Evolutionary conservation across 495 filamentous ascomycete species (phyloP).

Genomic region (Usnea hakonensis): DNA sequence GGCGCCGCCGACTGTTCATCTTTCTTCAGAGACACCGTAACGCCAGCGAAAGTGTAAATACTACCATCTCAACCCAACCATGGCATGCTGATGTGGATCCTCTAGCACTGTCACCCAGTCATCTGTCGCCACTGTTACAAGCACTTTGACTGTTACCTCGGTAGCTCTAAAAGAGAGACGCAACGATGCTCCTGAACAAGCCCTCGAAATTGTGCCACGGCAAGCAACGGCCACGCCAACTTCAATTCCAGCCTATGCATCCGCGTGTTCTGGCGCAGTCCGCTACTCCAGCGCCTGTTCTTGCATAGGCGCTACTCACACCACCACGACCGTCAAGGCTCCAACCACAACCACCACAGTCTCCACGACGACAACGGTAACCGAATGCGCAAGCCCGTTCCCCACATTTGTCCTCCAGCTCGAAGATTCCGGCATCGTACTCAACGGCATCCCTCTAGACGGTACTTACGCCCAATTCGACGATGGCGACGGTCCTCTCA

Average conservation of each 20-base stretch:
- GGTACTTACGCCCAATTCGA: background rate
- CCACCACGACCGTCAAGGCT: slow-evolving; percentile 8
- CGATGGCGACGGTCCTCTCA: background rate
- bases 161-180: background rate
- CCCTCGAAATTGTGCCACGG: background rate
- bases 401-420: background rate
- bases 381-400: background rate
- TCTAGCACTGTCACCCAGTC: background rate
- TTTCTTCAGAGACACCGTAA: background rate
- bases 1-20: background rate
- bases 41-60: background rate
- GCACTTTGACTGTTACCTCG: background rate
- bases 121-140: background rate
- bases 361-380: background rate
- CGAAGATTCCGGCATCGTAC: background rate
- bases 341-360: background rate
- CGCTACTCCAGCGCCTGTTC: slow-evolving; percentile 23
- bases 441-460: background rate
- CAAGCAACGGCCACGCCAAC: background rate
- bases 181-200: background rate
- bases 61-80: background rate
- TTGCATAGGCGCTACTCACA: slow-evolving; percentile 16
- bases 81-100: background rate
- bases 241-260: slow-evolving; percentile 19
- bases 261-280: slow-evolving; percentile 17